Evolutionary conservation across 257 asterid species (phyloP).

Genomic region (Forsythia suspensa): DNA sequence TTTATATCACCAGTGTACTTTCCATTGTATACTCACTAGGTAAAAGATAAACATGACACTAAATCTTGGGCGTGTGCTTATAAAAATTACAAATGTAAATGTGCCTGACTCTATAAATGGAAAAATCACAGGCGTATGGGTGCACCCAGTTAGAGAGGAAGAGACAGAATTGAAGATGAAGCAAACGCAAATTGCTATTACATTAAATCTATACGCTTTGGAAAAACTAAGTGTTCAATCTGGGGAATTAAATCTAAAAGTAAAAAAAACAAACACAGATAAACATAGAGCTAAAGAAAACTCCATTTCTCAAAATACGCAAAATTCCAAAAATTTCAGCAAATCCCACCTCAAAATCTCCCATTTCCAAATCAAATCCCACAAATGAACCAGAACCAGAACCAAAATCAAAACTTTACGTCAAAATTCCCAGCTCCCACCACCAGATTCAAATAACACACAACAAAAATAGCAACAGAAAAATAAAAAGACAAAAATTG

Average conservation of each 20-base stretch:
- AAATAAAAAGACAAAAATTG: background rate
- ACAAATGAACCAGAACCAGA: constrained; percentile 17
- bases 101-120: background rate
- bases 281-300: constrained; percentile 5
- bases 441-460: background rate
- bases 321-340: constrained; percentile 17
- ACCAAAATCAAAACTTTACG: background rate
- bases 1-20: background rate
- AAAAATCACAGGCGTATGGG: background rate
- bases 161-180: no score
- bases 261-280: background rate
- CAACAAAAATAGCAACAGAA: background rate
- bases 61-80: background rate
- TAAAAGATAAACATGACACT: background rate
- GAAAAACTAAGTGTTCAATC: constrained; percentile 9
- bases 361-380: constrained; percentile 27
- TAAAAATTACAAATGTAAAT: background rate
- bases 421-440: background rate
- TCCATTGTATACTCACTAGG: background rate
- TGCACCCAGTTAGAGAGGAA: no score
- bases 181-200: no score
- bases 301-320: constrained; percentile 8
- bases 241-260: constrained; percentile 1
- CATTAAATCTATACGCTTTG: background rate
- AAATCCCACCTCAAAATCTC: constrained; percentile 26